phyloP scores from a whole-genome alignment of 1,284 basidiomycete species.

The Apiotrichum montevideense region DNA sequence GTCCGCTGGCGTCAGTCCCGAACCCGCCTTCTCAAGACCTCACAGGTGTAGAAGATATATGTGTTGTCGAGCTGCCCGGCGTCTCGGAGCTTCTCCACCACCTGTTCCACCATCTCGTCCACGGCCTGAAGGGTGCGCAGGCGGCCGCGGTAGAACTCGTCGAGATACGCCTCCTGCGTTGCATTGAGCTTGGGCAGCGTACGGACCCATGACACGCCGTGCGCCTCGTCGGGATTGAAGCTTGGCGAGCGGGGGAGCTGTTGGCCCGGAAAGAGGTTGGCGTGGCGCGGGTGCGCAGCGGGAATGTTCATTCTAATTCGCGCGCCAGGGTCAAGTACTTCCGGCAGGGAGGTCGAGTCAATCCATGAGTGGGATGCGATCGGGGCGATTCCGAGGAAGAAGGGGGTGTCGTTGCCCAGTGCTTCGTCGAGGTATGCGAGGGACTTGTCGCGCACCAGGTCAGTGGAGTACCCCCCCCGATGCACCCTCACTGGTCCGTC shows the following conservation, averaged over 20 bases:
- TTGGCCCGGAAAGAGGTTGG: conserved; percentile 22
- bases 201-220: conserved; percentile 35
- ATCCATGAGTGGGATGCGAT: conserved; percentile 6
- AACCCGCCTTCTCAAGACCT: not conserved
- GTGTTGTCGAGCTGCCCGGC: conserved; percentile 36
- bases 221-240: conserved; percentile 28
- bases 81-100: conserved; percentile 27
- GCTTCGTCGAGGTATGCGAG: conserved; percentile 26
- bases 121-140: conserved; percentile 31
- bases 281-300: conserved; percentile 22
- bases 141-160: conserved; percentile 36
- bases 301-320: conserved; percentile 14
- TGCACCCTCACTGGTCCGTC: conserved; percentile 23
- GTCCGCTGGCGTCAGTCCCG: conserved; percentile 22
- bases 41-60: conserved; percentile 34
- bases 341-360: not conserved
- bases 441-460: conserved; percentile 25
- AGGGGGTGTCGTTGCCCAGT: conserved; percentile 20
- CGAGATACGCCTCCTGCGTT: conserved; percentile 34
- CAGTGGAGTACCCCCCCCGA: conserved; percentile 28
- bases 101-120: conserved; percentile 35
- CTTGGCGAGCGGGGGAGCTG: conserved; percentile 16
- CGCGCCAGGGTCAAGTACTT: no score
- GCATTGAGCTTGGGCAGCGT: conserved; percentile 29
- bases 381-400: conserved; percentile 26